Evolutionary conservation across 306 rosid species (phyloP), one percentile per base, ranked within the genome.

Genomic region (Myrica gale): DNA sequence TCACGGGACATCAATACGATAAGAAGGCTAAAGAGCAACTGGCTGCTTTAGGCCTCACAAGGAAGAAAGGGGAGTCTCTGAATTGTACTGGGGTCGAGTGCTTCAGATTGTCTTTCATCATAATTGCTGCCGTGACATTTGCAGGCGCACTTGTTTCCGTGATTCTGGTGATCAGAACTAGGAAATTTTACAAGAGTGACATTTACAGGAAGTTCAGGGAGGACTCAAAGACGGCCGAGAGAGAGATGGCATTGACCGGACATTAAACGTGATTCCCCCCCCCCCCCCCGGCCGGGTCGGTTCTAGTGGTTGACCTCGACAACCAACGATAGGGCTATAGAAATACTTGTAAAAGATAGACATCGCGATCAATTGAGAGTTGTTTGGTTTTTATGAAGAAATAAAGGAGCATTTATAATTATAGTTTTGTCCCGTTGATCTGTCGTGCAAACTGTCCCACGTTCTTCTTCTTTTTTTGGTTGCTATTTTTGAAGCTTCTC

Each of bases 1-100:
- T 86, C 45, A 80, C 89, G 0, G 89, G 89, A 7, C 74, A 81
- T 72, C 19, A 81, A 7, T 86, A 86, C 26, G 89, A 86, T 44
- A 81, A 63, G 60, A 87, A 86, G 43, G 89, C 87, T 0, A 50
- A 1, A 0, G 72, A 62, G 78, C 89, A 86, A 55, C 44, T 86
- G 63, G 44, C 6, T 0, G 77, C 81, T 39, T 15, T 7, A 37
- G 78, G 85, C 11, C 45, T 44, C 10, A 0, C 0, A 0, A 80
- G 89, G 52, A 63, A 43, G 9, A 9, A 2, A 0, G 70, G 72
- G 3, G 23, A 75, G 68, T 58, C 79, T 73, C n/a, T 86, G 78
- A 50, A 53, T 17, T 86, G 89, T 52, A 4, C 5, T 56, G 89
- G 89, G 17, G 83, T 65, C 1, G 71, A 47, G 20, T 87, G 88